Base-by-base conservation (phyloP, 306 rosid species). In the Rosa rugosa region DNA sequence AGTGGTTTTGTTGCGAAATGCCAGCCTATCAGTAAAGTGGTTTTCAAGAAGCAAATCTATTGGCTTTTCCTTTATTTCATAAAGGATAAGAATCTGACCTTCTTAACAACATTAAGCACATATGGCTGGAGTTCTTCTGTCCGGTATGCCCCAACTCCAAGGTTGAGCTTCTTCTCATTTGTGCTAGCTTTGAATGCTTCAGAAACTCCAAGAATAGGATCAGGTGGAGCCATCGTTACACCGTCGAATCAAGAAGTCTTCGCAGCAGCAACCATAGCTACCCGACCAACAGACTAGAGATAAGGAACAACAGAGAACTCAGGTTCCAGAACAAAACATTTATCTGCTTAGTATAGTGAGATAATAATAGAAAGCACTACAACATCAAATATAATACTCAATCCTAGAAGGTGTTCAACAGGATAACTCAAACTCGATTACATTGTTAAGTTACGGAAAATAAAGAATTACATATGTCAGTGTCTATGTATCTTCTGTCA, bases 171-270 rank as follows among this genome's bases (percentile, higher is more conserved):
- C 59, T 59, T 81, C 57, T 81, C 89, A 10, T 85, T 85, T 0
- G 88, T 85, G 81, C 90, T 92, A 2, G 99, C 98, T 81, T 62
- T 91, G 73, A 91, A 95, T 27, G 99, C 99, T 85, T 95, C 99
- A n/a, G 99, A 95, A 75, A 95, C 99, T 79, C 98, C 99, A 50
- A 95, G 98, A 90, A 95, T 95, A 56, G 99, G 99, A 89, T 95
- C 98, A 9, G 98, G 96, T 63, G 97, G 96, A 70, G 99, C 99
- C 99, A 95, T 89, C 0, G 94, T 85, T 18, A 95, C 90, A 23
- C 92, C 93, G 81, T 95, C 99, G 75, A 95, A 95, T 78, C 89
- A 89, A 88, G 99, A 95, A 41, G 83, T 88, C 76, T 93, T 90
- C 60, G 87, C 92, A 0, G 94, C 86, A 59, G 86, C 93, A 72